Conservation (phyloP, 352 stramenopile species). For the Thalassiosira mediterranea region DNA sequence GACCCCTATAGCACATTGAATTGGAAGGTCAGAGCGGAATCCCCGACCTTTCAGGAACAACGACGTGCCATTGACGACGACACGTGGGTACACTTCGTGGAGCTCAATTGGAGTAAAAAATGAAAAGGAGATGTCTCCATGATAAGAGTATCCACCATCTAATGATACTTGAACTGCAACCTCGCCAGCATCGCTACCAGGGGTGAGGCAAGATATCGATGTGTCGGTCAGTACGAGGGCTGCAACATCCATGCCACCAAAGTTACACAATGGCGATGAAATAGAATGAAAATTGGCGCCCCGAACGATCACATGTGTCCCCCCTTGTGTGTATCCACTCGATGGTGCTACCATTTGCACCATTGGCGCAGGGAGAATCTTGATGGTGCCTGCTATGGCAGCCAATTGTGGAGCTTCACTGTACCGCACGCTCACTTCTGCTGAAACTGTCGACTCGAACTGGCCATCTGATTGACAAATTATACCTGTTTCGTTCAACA, state of each 20-base stretch:
- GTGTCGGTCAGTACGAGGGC: constrained; percentile 15
- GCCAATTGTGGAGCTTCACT: constrained; percentile 29
- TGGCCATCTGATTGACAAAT: constrained; percentile 1
- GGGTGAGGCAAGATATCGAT: constrained; percentile 23
- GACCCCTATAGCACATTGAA: constrained; percentile 15
- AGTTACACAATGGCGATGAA: constrained; percentile 13
- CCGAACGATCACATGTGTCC: constrained; percentile 20
- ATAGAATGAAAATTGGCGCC: constrained; percentile 31
- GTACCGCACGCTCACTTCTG: constrained; percentile 7
- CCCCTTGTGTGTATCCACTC: constrained; percentile 13
- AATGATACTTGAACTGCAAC: constrained; percentile 28
- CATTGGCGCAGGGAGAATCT: constrained; percentile 15
- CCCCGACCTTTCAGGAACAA: constrained; percentile 12
- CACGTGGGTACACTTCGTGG: constrained; percentile 10
- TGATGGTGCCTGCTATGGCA: constrained; percentile 14
- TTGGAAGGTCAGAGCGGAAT: constrained; percentile 29
- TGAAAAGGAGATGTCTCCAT: constrained; percentile 15
- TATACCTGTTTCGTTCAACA: constrained; percentile 6
- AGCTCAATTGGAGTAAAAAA: constrained; percentile 35
- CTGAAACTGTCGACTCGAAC: constrained; percentile 1
- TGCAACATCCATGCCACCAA: constrained; percentile 18
- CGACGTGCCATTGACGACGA: constrained; percentile 24
- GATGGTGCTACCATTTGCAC: constrained; percentile 22
- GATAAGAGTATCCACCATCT: constrained; percentile 11
- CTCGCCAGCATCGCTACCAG: constrained; percentile 8